phyloP scores from a whole-genome alignment of 1,284 basidiomycete species.

The Xanthoconium separans region DNA sequence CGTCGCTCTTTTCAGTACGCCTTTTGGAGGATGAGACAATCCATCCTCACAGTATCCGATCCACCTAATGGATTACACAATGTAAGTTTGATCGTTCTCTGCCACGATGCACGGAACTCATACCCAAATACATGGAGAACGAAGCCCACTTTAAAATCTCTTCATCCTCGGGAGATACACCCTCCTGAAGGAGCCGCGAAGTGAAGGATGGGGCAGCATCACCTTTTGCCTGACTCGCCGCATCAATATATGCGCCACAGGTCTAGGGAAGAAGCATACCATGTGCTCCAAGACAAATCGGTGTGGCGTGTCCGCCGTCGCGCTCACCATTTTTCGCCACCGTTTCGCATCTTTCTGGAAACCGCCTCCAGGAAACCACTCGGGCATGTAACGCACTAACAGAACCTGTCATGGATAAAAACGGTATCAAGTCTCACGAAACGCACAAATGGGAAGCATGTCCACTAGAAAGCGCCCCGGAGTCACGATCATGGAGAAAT shows the following conservation, averaged over 20 bases:
- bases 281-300: conserved; percentile 39
- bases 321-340: conserved; percentile 35
- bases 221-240: conserved; percentile 31
- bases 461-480: conserved; percentile 30
- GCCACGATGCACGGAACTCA: not conserved
- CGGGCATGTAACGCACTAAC: conserved; percentile 41
- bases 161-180: conserved; percentile 11
- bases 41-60: conserved; percentile 10
- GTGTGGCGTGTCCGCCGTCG: conserved; percentile 37
- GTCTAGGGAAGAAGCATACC: conserved; percentile 18
- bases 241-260: not conserved
- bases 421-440: not conserved
- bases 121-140: conserved; percentile 18
- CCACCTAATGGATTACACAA: conserved; percentile 16
- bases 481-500: conserved; percentile 21
- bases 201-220: conserved; percentile 37
- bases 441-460: conserved; percentile 28
- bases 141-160: conserved; percentile 14
- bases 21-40: not conserved
- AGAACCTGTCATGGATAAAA: not conserved
- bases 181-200: conserved; percentile 16
- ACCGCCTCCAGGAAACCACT: conserved; percentile 47
- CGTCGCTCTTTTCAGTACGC: not conserved
- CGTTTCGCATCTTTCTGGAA: conserved; percentile 40
- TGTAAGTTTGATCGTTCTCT: conserved; percentile 1